phyloP scores from a whole-genome alignment of 768 basidiomycete species.

The Pleurotus salmoneostramineus region DNA sequence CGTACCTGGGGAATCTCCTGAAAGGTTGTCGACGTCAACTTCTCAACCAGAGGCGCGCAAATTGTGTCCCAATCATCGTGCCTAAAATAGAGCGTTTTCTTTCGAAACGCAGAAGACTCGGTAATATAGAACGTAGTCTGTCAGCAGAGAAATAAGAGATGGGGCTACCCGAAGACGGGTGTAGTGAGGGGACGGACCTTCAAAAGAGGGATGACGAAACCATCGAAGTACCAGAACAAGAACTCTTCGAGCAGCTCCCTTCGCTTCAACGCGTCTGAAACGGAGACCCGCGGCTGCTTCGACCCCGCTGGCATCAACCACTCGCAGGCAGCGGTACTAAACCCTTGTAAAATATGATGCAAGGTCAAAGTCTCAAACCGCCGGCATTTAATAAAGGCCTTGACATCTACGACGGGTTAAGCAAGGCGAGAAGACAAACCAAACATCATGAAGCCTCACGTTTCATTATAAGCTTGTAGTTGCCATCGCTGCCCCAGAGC shows the following conservation, averaged over 20 bases:
- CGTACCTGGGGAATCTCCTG: slow-evolving; percentile 62
- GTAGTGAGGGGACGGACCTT: slow-evolving; percentile 44
- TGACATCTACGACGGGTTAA: slow-evolving; percentile 48
- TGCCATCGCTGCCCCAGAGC: slow-evolving; percentile 75
- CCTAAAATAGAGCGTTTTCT: slow-evolving; percentile 85
- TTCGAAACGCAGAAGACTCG: slow-evolving; percentile 81
- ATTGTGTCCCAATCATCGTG: slow-evolving; percentile 92
- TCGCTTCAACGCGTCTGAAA: slow-evolving; percentile 71
- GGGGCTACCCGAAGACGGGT: neutral
- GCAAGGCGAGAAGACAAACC: neutral
- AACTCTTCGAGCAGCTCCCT: slow-evolving; percentile 84
- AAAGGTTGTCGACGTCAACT: slow-evolving; percentile 71
- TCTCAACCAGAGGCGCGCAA: slow-evolving; percentile 75
- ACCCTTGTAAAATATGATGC: slow-evolving; percentile 72
- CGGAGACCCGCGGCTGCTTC: slow-evolving; percentile 46
- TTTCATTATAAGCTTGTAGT: slow-evolving; percentile 53
- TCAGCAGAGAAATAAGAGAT: neutral
- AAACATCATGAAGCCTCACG: slow-evolving; percentile 44
- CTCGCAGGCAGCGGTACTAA: slow-evolving; percentile 70
- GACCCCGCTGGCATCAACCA: slow-evolving; percentile 62
- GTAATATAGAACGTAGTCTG: slow-evolving; percentile 95
- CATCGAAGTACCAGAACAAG: slow-evolving; percentile 92
- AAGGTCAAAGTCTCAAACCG: slow-evolving; percentile 81
- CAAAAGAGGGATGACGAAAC: slow-evolving; percentile 74
- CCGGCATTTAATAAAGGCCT: slow-evolving; percentile 67